phyloP scores from a whole-genome alignment of 176 grass and related monocot genomes.

The Carex parvula region DNA sequence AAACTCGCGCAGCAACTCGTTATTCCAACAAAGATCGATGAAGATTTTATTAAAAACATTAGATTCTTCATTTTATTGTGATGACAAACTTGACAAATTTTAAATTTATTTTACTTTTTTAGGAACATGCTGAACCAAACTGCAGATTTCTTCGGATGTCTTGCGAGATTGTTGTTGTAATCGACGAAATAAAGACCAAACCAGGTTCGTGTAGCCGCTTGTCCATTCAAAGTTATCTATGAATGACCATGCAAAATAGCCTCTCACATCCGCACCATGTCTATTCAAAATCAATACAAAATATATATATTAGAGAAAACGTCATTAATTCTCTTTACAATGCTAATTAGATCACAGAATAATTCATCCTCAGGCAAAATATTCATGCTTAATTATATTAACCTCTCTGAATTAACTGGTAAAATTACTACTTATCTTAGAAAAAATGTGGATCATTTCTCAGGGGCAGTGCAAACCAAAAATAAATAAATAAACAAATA shows the following conservation, averaged over 20 bases:
- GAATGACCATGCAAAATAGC: slow-evolving; percentile 55
- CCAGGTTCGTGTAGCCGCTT: slow-evolving; percentile 31
- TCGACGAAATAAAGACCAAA: slow-evolving; percentile 51
- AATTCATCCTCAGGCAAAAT: not conserved
- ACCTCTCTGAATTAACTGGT: too few species aligned
- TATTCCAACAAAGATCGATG: too few species aligned
- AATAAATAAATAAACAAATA: not conserved
- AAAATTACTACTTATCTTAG: too few species aligned
- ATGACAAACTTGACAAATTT: not conserved
- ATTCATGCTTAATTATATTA: too few species aligned
- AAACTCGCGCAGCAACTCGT: too few species aligned
- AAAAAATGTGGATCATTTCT: too few species aligned
- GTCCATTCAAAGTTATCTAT: slow-evolving; percentile 77
- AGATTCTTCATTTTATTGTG: not conserved
- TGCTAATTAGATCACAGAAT: not conserved
- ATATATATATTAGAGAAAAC: not conserved
- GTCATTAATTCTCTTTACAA: not conserved
- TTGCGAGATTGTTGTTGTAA: not conserved
- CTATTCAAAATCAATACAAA: slow-evolving; percentile 7
- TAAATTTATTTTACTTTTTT: not conserved
- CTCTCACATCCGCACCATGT: slow-evolving; percentile 45
- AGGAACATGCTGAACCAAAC: slow-evolving; percentile 6
- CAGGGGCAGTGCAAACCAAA: not conserved
- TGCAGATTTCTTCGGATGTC: not conserved
- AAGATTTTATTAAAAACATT: too few species aligned